Conservation (phyloP, 2,329 filamentous ascomycete genomes). For the Pseudomassariella vexata region DNA sequence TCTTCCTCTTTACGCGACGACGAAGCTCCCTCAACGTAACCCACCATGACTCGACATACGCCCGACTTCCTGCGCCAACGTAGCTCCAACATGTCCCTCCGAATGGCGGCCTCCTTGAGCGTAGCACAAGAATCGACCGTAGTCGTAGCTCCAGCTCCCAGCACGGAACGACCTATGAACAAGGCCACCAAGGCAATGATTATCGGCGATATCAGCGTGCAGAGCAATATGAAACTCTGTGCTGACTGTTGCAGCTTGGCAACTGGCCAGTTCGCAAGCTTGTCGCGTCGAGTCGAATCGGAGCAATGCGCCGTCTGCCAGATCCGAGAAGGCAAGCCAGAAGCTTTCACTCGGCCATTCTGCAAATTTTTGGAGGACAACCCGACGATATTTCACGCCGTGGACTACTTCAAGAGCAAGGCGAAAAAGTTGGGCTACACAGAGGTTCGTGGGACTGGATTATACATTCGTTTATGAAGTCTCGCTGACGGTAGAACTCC, state of each 20-base stretch:
- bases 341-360: conserved; percentile 76
- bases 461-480: not conserved
- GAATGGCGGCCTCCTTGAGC: conserved; percentile 30
- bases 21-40: not conserved
- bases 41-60: conserved; percentile 38
- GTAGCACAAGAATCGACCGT: conserved; percentile 19
- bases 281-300: not conserved
- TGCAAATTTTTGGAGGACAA: conserved; percentile 83
- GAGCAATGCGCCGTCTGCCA: conserved; percentile 14
- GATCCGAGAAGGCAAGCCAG: conserved; percentile 34
- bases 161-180: conserved; percentile 13
- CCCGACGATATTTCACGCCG: conserved; percentile 89
- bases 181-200: conserved; percentile 20
- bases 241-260: too few species aligned
- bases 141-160: conserved; percentile 20
- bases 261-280: too few species aligned
- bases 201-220: conserved; percentile 15
- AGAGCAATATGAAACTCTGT: conserved; percentile 14
- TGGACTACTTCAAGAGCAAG: conserved; percentile 70
- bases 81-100: conserved; percentile 38
- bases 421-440: conserved; percentile 68
- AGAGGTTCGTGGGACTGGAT: conserved; percentile 42
- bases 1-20: too few species aligned
- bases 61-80: conserved; percentile 37
- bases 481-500: conserved; percentile 1